A percentile compares a stretch with the other conserved stretches of the same genome.
Evolutionary conservation across 768 basidiomycete species (phyloP).

Genomic region (Aureoboletus auriporus): DNA sequence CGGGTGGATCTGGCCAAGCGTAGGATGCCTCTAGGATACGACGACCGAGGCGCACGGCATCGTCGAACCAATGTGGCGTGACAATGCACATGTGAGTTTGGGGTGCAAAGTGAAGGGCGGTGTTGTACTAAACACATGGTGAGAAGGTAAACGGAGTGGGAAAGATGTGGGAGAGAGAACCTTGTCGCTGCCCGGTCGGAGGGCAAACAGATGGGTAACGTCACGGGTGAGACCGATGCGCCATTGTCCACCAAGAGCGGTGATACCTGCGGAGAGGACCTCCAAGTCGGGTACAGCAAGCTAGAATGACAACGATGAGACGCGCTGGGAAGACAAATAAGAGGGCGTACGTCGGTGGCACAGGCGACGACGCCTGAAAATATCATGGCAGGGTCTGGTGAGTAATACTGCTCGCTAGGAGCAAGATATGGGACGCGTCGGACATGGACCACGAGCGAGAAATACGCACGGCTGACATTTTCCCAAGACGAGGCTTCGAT

Average conservation of each 20-base stretch:
- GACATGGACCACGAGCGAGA: constrained; percentile 1
- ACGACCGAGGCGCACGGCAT: constrained; percentile 57
- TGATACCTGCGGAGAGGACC: constrained; percentile 67
- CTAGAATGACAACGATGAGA: constrained; percentile 26
- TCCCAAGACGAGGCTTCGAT: constrained; percentile 56
- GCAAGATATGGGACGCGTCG: neutral
- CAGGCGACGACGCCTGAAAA: constrained; percentile 83
- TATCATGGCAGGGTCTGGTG: constrained; percentile 69
- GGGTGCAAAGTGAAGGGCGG: constrained; percentile 54
- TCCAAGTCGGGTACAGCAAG: constrained; percentile 64
- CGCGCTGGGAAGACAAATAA: neutral
- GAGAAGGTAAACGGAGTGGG: neutral
- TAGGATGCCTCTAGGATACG: constrained; percentile 52
- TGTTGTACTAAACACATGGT: constrained; percentile 33
- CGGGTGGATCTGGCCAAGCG: constrained; percentile 68
- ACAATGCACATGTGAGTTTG: constrained; percentile 61
- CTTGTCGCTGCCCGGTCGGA: constrained; percentile 47
- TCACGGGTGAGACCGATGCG: constrained; percentile 73
- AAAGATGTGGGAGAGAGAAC: neutral
- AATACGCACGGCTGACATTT: constrained; percentile 53
- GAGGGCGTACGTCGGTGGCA: constrained; percentile 54
- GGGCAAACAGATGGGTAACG: constrained; percentile 81
- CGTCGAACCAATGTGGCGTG: constrained; percentile 94
- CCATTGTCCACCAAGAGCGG: constrained; percentile 80
- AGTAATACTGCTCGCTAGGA: constrained; percentile 56